These are phyloP conservation scores for Acacia crassicarpa DNA, from an alignment of 306 rosid genomes.

Conservation along the genomic window DNA sequence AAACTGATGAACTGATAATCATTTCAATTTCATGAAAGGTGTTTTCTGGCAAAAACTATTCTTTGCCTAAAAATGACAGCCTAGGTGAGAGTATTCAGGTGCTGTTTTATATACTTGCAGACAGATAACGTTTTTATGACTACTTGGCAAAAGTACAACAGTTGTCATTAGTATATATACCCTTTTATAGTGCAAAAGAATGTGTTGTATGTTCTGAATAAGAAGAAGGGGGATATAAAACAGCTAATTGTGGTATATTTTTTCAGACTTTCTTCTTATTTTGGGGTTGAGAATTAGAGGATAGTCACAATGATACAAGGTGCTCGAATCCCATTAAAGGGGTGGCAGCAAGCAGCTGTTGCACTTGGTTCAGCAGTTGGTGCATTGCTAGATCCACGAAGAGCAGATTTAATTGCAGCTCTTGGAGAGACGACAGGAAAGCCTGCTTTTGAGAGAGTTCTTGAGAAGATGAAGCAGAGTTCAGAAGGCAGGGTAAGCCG, in stretches of 20 bases:
- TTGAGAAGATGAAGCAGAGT: slow-evolving; percentile 70
- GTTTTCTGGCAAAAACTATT: not conserved
- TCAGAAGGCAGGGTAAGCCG: slow-evolving; percentile 76
- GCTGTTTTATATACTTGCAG: not conserved
- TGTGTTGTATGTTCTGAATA: not conserved
- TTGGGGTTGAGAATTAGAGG: not conserved
- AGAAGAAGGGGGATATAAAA: not conserved
- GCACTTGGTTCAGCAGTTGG: slow-evolving; percentile 95
- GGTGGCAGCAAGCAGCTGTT: slow-evolving; percentile 92
- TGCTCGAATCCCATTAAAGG: slow-evolving; percentile 56
- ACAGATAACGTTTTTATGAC: not conserved
- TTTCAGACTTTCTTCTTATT: not conserved
- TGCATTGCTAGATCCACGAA: slow-evolving; percentile 83
- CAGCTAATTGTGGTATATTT: not conserved
- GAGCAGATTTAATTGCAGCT: slow-evolving; percentile 95
- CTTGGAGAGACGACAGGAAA: slow-evolving; percentile 94
- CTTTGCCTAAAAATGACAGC: not conserved
- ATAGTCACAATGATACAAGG: slow-evolving; percentile 51
- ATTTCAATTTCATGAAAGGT: not conserved
- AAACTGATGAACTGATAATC: not conserved
- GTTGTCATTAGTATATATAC: not conserved
- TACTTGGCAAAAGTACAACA: not conserved
- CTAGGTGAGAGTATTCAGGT: not conserved
- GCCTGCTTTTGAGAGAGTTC: slow-evolving; percentile 86
- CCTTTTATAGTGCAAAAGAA: not conserved